Percentiles rank a stretch among this genome's conserved stretches.
These are phyloP conservation scores for Durotheca rogersii DNA, from an alignment of 495 filamentous ascomycete species.

Conservation along the genomic window DNA sequence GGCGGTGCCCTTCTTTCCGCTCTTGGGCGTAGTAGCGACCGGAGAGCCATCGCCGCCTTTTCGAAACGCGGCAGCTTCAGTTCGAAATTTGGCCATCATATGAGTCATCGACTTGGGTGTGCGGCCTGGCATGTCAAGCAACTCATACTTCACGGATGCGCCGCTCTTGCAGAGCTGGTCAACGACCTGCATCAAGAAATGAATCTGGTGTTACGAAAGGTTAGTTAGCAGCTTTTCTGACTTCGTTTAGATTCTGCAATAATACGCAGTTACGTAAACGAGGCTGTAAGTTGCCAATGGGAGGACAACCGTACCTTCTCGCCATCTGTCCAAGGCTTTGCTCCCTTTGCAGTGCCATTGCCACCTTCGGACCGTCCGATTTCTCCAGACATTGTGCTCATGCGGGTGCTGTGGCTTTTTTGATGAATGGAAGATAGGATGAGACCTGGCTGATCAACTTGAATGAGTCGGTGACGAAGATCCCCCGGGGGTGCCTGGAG, in stretches of 20 bases:
- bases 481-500: too few relatives aligned
- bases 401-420: too few relatives aligned
- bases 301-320: constrained; percentile 37
- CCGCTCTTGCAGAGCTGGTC: constrained; percentile 10
- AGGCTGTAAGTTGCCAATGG: too few relatives aligned
- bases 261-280: too few relatives aligned
- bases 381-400: too few relatives aligned
- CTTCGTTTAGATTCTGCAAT: too few relatives aligned
- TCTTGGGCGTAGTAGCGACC: neutral
- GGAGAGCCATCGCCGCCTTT: neutral
- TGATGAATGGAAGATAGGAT: neutral
- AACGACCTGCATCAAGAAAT: constrained; percentile 35
- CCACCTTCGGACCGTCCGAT: neutral
- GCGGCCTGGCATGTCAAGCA: constrained; percentile 28
- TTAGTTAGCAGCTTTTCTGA: neutral
- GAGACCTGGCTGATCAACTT: neutral
- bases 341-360: neutral
- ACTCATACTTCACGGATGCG: constrained; percentile 5
- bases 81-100: constrained; percentile 15
- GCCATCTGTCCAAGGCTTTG: constrained; percentile 34
- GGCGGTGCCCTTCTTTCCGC: neutral
- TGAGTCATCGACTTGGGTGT: constrained; percentile 25
- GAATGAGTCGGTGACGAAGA: too few relatives aligned
- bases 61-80: constrained; percentile 11
- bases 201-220: constrained; percentile 17